Conservation (phyloP, 768 basidiomycete species). For the Calocybe cyanea region DNA sequence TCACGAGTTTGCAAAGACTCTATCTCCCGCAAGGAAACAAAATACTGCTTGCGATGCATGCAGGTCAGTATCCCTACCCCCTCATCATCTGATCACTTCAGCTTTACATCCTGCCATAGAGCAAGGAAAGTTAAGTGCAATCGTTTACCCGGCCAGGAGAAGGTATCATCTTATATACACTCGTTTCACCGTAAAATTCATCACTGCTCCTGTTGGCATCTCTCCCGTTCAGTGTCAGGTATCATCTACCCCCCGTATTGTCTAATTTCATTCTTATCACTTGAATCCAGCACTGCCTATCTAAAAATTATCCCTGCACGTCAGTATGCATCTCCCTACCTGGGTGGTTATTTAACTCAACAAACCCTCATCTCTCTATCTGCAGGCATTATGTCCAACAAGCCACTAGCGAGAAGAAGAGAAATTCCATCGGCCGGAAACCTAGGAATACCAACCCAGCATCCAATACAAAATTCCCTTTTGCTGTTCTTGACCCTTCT, state of each 20-base stretch:
- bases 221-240: conserved; percentile 60
- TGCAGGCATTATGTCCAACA: conserved; percentile 76
- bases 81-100: conserved; percentile 12
- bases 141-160: conserved; percentile 76
- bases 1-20: conserved; percentile 74
- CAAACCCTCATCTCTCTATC: conserved; percentile 7
- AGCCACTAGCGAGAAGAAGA: conserved; percentile 82
- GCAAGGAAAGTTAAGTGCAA: conserved; percentile 88
- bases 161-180: conserved; percentile 40
- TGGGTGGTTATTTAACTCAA: background rate
- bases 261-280: conserved; percentile 9
- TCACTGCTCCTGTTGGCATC: background rate
- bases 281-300: conserved; percentile 64
- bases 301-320: conserved; percentile 93
- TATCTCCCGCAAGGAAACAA: conserved; percentile 85
- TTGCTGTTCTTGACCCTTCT: conserved; percentile 21
- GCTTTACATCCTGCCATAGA: conserved; percentile 30
- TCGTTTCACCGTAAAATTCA: background rate
- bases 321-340: conserved; percentile 35
- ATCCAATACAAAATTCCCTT: conserved; percentile 39
- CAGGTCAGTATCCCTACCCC: conserved; percentile 43
- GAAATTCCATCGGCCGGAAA: conserved; percentile 52
- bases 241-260: conserved; percentile 15
- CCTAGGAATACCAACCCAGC: conserved; percentile 59
- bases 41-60: conserved; percentile 94